These are phyloP conservation scores for Nitzschia sp. DNA, from an alignment of 108 stramenopile genomes.

Conservation along the genomic window DNA sequence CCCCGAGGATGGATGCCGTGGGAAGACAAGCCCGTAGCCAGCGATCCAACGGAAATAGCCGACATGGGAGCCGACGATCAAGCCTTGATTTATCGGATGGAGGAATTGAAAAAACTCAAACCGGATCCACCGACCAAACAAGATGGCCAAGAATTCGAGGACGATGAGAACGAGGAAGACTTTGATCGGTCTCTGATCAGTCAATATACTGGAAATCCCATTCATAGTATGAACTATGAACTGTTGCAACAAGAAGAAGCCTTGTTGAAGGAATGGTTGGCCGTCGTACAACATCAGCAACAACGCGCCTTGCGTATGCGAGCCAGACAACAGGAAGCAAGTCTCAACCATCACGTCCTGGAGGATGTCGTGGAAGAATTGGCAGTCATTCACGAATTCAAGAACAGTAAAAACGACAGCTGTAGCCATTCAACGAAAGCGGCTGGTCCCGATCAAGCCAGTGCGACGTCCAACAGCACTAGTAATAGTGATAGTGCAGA, in stretches of 20 bases:
- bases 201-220: background rate
- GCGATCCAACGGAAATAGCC: background rate
- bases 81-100: constrained; percentile 9
- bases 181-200: background rate
- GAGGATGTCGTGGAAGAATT: no score
- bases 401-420: no score
- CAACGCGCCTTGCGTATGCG: background rate
- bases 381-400: no score
- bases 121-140: constrained; percentile 1
- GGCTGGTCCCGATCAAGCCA: no score
- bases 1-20: background rate
- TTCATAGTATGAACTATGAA: background rate
- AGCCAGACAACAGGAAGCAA: background rate
- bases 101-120: constrained; percentile 1
- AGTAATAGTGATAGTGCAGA: no score
- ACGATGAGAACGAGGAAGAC: background rate
- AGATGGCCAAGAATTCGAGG: no score
- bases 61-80: constrained; percentile 6
- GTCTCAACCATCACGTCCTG: no score
- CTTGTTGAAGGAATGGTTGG: constrained; percentile 2
- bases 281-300: background rate
- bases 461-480: no score
- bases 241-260: constrained; percentile 5
- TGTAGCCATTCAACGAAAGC: no score
- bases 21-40: background rate